Conservation (phyloP, 2,329 filamentous ascomycete species). For the Diaporthe amygdali region DNA sequence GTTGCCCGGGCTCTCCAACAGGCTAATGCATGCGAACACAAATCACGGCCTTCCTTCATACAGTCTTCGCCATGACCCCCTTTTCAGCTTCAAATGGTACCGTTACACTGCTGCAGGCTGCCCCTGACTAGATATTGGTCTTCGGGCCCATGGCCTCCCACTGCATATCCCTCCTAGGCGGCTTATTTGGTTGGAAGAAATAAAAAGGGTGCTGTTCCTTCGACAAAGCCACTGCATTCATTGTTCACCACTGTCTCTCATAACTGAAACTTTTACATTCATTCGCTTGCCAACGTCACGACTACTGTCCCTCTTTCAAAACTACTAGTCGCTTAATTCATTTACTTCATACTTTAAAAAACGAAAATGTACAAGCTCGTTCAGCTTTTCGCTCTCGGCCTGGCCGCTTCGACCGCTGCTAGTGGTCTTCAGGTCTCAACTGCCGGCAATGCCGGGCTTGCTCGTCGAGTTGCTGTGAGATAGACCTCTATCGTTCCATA, state of each 20-base stretch:
- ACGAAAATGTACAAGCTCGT: not conserved
- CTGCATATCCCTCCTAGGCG: not conserved
- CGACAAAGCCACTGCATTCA: fast-evolving
- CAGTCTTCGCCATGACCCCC: not conserved
- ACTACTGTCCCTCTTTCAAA: conserved; percentile 1
- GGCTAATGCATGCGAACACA: conserved; percentile 1
- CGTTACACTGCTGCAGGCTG: conserved; percentile 1
- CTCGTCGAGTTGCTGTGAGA: not conserved
- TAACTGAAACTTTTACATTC: not conserved
- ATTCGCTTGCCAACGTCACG: not conserved
- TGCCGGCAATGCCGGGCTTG: not conserved
- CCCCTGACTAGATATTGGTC: not conserved
- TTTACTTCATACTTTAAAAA: not conserved
- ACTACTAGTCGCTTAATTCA: not conserved
- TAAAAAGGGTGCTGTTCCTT: not conserved
- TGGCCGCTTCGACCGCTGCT: not conserved
- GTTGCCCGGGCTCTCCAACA: not conserved
- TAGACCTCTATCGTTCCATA: too few species aligned
- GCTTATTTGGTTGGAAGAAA: not conserved
- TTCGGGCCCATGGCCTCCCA: not conserved
- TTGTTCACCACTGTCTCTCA: not conserved
- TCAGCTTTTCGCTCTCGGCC: conserved; percentile 7
- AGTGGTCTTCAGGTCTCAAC: not conserved
- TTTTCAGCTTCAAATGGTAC: not conserved
- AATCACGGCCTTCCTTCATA: not conserved